Evolutionary conservation across 2,329 filamentous ascomycete genomes (phyloP), one percentile per base, ranked within the genome.

Genomic region (Cladosporium sp.): DNA sequence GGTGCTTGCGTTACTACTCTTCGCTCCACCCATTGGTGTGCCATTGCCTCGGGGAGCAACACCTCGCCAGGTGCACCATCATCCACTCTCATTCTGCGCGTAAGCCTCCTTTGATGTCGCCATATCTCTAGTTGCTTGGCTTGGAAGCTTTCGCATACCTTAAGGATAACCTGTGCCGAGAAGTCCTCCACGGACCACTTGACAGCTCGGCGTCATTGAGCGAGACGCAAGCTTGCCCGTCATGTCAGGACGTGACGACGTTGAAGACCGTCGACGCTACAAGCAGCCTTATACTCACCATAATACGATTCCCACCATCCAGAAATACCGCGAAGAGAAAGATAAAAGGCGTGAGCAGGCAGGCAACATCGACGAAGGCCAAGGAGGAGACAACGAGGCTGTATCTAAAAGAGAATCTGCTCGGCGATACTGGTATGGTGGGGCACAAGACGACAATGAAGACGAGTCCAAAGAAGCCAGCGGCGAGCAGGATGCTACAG

Each of bases 301-400:
- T 40, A 73, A 78, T 55, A 73, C 74, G 19, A 76, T 80, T 37
- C 78, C 78, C 2, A 80, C 78, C 6, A 73, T 80, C 30, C 70
- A 75, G 51, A 73, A 72, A 55, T 80, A 79, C 60, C 73, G 74
- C 34, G 70, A 80, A 60, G 77, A 79, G 65, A 77, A 80, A 67
- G 68, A 76, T 50, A 67, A 72, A 15, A 73, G 77, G 22, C 59
- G 67, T 51, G 64, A 61, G 8, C 68, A 73, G 42, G 74, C 73
- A 17, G 54, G 54, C n/a, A 63, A 72, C 28, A 69, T 70, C 58
- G 62, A 63, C 7, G 65, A 66, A 14, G 63, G 61, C 20, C 59
- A 66, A 12, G 70, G 71, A 22, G 70, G 70, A n/a, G 61, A 62
- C 7, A 52, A 63, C 40, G 60, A 64, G 7, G 67, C 68, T 14